These are phyloP conservation scores for Claviceps africana DNA, from an alignment of 2,329 filamentous ascomycete genomes.

Conservation along the genomic window DNA sequence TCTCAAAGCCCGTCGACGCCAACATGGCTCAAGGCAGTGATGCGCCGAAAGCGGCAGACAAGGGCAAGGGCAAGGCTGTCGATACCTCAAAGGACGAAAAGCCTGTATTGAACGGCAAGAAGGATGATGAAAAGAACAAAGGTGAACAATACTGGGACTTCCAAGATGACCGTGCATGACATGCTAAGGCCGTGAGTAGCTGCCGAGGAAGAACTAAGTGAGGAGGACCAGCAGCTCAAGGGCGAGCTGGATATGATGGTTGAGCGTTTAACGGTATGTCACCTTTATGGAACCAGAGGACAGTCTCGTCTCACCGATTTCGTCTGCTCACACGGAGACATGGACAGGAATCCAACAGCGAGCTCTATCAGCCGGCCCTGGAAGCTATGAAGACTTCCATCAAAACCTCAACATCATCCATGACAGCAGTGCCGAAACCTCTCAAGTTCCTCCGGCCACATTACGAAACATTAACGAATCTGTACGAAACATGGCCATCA, in stretches of 20 bases:
- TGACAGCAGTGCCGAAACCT: conserved; percentile 97
- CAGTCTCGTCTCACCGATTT: background rate
- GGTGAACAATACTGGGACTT: conserved; percentile 24
- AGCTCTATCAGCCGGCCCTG: conserved; percentile 80
- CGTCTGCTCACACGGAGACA: background rate
- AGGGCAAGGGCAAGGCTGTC: conserved; percentile 89
- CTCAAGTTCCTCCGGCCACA: conserved; percentile 96
- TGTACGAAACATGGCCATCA: conserved; percentile 80
- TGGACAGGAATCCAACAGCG: conserved; percentile 64
- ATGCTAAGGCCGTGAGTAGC: conserved; percentile 15
- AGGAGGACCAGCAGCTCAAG: conserved; percentile 97
- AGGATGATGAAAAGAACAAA: conserved; percentile 53
- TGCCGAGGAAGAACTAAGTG: conserved; percentile 73
- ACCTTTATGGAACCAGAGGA: background rate
- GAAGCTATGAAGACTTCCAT: conserved; percentile 97
- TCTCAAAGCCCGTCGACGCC: conserved; percentile 18
- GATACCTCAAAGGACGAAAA: conserved; percentile 60
- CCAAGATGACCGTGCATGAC: conserved; percentile 5
- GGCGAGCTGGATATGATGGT: conserved; percentile 96
- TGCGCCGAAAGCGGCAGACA: conserved; percentile 70
- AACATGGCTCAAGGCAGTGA: conserved; percentile 91
- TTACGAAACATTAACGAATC: conserved; percentile 75
- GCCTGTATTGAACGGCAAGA: conserved; percentile 56
- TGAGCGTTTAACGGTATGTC: conserved; percentile 70
- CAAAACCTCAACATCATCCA: conserved; percentile 97